Evolutionary conservation across 2,329 filamentous ascomycete species (phyloP).

Genomic region (Lizonia empirigonia): DNA sequence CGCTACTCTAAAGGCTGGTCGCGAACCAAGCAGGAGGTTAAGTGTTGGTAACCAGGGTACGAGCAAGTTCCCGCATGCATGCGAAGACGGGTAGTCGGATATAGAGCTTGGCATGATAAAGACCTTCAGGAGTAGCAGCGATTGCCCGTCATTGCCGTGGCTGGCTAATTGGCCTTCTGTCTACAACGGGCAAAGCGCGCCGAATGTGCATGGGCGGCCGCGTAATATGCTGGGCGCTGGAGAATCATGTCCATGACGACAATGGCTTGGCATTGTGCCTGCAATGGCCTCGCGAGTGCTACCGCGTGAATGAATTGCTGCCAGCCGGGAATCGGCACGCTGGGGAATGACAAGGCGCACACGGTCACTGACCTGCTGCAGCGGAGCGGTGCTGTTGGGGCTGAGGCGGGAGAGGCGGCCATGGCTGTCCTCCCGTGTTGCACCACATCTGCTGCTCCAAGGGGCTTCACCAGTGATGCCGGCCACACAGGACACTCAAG

Average conservation of each 20-base stretch:
- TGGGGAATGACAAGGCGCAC: constrained; percentile 14
- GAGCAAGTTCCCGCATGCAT: constrained; percentile 38
- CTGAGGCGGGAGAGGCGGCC: not conserved
- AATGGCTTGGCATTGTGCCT: constrained; percentile 26
- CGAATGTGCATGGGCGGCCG: constrained; percentile 32
- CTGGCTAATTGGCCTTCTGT: constrained; percentile 27
- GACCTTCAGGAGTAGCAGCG: constrained; percentile 28
- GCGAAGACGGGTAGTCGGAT: constrained; percentile 44
- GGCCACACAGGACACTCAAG: not conserved
- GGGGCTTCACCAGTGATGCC: constrained; percentile 1
- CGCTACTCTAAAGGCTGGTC: constrained; percentile 29
- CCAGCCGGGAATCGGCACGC: constrained; percentile 15
- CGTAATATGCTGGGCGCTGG: constrained; percentile 34
- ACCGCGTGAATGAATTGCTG: constrained; percentile 6
- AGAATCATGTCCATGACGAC: constrained; percentile 22
- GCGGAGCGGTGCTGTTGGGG: constrained; percentile 5
- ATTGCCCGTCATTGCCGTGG: constrained; percentile 22
- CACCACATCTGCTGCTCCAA: constrained; percentile 1
- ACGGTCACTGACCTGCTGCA: constrained; percentile 4
- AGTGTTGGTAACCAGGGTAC: constrained; percentile 31
- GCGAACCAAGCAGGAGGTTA: constrained; percentile 31
- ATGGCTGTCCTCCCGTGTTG: not conserved
- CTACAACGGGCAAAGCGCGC: constrained; percentile 30
- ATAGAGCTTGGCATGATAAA: constrained; percentile 36
- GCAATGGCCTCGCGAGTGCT: constrained; percentile 20